These are phyloP conservation scores for Cytospora schulzeri DNA, from an alignment of 2,329 filamentous ascomycete genomes.

Conservation along the genomic window DNA sequence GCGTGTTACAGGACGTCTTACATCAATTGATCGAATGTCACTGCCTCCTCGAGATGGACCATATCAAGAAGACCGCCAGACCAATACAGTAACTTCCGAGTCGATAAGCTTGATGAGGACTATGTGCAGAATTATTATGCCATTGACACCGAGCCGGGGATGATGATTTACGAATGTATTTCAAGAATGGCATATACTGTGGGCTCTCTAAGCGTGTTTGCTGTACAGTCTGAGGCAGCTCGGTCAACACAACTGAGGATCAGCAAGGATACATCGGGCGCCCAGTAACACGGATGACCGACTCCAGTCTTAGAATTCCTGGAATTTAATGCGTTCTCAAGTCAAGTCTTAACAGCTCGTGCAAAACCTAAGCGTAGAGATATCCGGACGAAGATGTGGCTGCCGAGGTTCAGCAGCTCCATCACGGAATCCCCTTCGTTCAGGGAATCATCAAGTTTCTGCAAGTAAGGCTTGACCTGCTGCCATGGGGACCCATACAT, in stretches of 20 bases:
- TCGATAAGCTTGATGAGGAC: background rate
- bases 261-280: conserved; percentile 3
- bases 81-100: too few relatives aligned
- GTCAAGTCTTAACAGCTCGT: conserved; percentile 13
- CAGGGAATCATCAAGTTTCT: background rate
- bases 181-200: background rate
- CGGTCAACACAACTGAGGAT: conserved; percentile 17
- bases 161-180: background rate
- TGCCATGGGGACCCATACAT: background rate
- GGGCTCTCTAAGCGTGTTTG: conserved; percentile 4
- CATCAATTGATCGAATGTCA: background rate
- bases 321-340: background rate
- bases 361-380: background rate
- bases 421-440: background rate
- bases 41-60: background rate
- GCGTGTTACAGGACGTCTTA: too few relatives aligned
- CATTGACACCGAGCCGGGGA: too few relatives aligned
- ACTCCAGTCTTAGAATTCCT: conserved; percentile 2
- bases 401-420: background rate
- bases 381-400: conserved; percentile 7
- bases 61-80: background rate
- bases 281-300: conserved; percentile 3
- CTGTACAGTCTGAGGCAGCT: conserved; percentile 9
- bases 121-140: background rate
- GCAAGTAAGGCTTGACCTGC: background rate